phyloP scores from a whole-genome alignment of 208 protist species.

The Trichomonas gallinae region DNA sequence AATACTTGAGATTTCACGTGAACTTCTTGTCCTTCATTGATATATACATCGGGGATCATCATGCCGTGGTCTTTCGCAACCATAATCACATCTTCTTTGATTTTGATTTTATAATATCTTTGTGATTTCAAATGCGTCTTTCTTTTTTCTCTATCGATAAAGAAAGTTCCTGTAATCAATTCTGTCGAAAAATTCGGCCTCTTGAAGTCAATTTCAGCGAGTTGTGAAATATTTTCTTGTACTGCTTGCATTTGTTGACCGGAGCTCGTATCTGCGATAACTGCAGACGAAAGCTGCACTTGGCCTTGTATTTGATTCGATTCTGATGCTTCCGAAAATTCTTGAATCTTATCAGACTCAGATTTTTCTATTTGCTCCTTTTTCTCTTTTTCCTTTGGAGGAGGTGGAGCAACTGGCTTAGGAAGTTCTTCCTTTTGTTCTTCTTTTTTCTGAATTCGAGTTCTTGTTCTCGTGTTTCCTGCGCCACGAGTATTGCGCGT shows the following conservation, averaged over 20 bases:
- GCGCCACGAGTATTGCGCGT: not conserved
- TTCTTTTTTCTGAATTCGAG: not conserved
- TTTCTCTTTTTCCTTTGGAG: not conserved
- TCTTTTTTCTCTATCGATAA: not conserved
- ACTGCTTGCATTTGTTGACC: not conserved
- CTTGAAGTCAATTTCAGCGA: not conserved
- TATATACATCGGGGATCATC: not conserved
- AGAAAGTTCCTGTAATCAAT: not conserved
- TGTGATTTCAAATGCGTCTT: not conserved
- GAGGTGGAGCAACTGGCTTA: not conserved
- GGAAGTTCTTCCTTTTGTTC: not conserved
- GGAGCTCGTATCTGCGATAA: not conserved
- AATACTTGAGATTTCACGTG: not conserved
- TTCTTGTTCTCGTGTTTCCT: not conserved
- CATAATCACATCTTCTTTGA: not conserved
- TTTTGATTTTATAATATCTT: not conserved
- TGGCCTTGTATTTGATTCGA: not conserved
- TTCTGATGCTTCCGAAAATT: not conserved
- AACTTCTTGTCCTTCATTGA: not conserved
- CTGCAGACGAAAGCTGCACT: not conserved
- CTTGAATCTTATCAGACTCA: not conserved
- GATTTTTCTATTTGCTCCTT: not conserved
- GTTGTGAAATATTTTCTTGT: not conserved
- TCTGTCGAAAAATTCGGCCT: not conserved
- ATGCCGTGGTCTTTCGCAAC: not conserved